These are phyloP conservation scores for Lignosus rhinocerotis DNA, from an alignment of 1,284 basidiomycete genomes.

Conservation along the genomic window DNA sequence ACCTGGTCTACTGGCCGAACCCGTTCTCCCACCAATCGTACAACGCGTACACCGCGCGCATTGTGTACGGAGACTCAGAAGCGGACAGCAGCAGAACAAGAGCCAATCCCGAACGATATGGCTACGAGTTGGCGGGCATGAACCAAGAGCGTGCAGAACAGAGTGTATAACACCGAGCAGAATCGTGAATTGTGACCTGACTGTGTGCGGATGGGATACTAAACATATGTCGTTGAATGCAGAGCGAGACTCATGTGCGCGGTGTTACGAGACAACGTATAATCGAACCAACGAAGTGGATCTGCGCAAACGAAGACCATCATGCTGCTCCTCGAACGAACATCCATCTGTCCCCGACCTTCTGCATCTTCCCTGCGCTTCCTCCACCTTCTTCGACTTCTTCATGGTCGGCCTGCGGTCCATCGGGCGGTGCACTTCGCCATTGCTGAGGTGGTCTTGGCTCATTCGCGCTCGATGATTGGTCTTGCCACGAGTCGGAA, in stretches of 20 bases:
- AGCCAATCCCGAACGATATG: constrained; percentile 29
- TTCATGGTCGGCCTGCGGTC: not conserved
- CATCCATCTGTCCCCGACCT: constrained; percentile 70
- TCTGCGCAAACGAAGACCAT: not conserved
- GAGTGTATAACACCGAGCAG: constrained; percentile 35
- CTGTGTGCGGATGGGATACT: not conserved
- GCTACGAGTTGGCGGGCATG: constrained; percentile 51
- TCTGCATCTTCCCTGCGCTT: constrained; percentile 61
- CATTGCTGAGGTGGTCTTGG: not conserved
- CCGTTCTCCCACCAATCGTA: constrained; percentile 42
- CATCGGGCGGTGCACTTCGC: not conserved
- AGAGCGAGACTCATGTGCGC: not conserved
- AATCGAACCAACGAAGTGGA: not conserved
- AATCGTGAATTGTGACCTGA: not conserved
- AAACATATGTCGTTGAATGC: not conserved
- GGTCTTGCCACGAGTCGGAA: constrained; percentile 14
- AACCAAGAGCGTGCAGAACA: constrained; percentile 49
- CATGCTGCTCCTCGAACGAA: constrained; percentile 47
- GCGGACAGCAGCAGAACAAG: constrained; percentile 18
- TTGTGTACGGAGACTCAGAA: constrained; percentile 8
- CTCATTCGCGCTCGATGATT: not conserved
- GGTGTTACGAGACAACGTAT: not conserved
- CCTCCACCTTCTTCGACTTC: constrained; percentile 24
- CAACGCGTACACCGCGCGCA: constrained; percentile 6
- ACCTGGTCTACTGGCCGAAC: constrained; percentile 65